Conservation (phyloP, 352 stramenopile species). For the Pelagophyceae sp. region DNA sequence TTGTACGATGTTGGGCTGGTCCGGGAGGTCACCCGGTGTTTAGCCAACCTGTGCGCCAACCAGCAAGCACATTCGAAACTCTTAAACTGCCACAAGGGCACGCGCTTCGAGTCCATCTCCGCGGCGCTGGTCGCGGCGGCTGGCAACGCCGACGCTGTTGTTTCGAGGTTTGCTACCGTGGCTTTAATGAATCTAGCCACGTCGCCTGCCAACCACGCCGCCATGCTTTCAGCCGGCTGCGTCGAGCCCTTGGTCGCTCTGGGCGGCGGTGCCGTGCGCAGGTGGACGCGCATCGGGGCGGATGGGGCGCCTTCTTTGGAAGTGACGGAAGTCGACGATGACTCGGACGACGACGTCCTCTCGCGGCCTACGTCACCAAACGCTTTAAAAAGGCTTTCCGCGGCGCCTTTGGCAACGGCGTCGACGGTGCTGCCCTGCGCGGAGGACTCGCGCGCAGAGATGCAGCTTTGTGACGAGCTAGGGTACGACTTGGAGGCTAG, state of each 20-base stretch:
- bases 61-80: constrained; percentile 72
- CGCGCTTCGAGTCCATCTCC: constrained; percentile 33
- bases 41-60: constrained; percentile 58
- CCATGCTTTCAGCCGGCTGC: constrained; percentile 54
- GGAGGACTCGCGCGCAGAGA: neutral
- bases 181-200: constrained; percentile 76
- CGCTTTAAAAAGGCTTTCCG: constrained; percentile 22
- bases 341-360: neutral
- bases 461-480: constrained; percentile 12
- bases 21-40: constrained; percentile 47
- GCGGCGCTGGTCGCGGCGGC: constrained; percentile 61
- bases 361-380: constrained; percentile 11
- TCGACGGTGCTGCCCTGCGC: no score
- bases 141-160: constrained; percentile 51
- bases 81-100: constrained; percentile 43
- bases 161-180: constrained; percentile 70
- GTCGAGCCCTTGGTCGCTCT: constrained; percentile 53
- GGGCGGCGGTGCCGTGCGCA: constrained; percentile 37
- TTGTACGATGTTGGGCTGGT: constrained; percentile 36
- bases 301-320: constrained; percentile 15
- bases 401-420: constrained; percentile 24
- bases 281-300: constrained; percentile 28
- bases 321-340: neutral
- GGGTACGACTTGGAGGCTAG: constrained; percentile 49
- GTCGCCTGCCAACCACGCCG: constrained; percentile 64